phyloP scores from a whole-genome alignment of 2,329 filamentous ascomycete genomes.

The Ophiostoma piceae region DNA sequence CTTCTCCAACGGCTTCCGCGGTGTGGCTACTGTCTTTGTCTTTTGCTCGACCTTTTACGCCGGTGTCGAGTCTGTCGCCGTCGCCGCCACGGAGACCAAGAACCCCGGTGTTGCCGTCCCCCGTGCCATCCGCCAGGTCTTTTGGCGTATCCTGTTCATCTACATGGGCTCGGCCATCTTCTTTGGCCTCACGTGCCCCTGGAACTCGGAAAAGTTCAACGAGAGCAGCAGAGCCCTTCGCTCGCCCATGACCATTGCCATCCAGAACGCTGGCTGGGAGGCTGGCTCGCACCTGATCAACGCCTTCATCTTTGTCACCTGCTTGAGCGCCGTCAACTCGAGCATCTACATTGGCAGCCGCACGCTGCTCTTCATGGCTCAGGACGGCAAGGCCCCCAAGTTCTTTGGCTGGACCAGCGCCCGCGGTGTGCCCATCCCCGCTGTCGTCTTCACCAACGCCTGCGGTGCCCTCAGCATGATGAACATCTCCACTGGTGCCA shows the following conservation, averaged over 20 bases:
- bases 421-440: constrained; percentile 57
- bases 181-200: constrained; percentile 68
- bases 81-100: constrained; percentile 57
- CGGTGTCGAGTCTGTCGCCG: constrained; percentile 59
- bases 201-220: constrained; percentile 59
- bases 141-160: constrained; percentile 57
- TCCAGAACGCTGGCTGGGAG: constrained; percentile 68
- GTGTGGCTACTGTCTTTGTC: constrained; percentile 61
- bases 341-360: constrained; percentile 73
- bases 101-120: constrained; percentile 54
- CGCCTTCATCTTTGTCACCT: constrained; percentile 68
- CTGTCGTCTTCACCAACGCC: constrained; percentile 62
- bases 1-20: constrained; percentile 63
- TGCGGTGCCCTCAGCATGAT: constrained; percentile 70
- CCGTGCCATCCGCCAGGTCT: constrained; percentile 54
- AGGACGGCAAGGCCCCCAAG: constrained; percentile 63
- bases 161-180: constrained; percentile 69
- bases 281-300: constrained; percentile 73
- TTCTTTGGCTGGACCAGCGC: constrained; percentile 64
- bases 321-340: constrained; percentile 65
- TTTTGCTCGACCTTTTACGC: constrained; percentile 67
- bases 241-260: constrained; percentile 68
- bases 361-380: constrained; percentile 70
- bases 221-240: constrained; percentile 59
- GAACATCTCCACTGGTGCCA: constrained; percentile 63